These are phyloP conservation scores for Grammothele lineata DNA, from an alignment of 768 basidiomycete species.

Conservation along the genomic window DNA sequence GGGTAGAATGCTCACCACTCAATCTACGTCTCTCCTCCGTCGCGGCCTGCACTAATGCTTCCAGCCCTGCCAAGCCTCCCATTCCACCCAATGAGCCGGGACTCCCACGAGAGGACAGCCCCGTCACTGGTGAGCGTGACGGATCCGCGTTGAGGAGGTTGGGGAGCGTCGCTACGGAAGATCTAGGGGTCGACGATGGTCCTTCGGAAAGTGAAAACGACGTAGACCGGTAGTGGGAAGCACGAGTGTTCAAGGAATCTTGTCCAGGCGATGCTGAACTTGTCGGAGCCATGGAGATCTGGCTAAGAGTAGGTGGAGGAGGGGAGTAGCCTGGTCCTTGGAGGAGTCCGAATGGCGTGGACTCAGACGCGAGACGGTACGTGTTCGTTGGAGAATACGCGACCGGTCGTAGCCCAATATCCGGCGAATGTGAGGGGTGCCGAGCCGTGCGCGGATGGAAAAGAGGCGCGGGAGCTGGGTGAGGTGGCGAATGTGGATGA, in stretches of 20 bases:
- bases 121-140: slow-evolving; percentile 18
- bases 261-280: neutral
- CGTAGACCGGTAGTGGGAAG: slow-evolving; percentile 1
- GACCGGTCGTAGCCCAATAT: slow-evolving; percentile 1
- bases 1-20: slow-evolving; percentile 24
- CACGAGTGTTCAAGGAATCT: neutral
- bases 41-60: slow-evolving; percentile 69
- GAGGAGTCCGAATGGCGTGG: neutral
- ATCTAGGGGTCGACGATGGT: slow-evolving; percentile 1
- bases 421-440: slow-evolving; percentile 7
- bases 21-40: slow-evolving; percentile 60
- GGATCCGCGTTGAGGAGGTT: slow-evolving; percentile 21
- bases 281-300: neutral
- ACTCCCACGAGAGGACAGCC: neutral
- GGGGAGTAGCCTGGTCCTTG: neutral
- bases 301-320: neutral
- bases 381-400: slow-evolving; percentile 3
- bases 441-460: neutral
- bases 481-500: neutral
- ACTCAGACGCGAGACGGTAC: slow-evolving; percentile 1
- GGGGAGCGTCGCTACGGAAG: slow-evolving; percentile 16
- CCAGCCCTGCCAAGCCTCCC: slow-evolving; percentile 38
- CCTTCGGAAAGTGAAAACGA: slow-evolving; percentile 4
- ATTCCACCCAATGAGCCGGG: neutral
- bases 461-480: neutral